These are phyloP conservation scores for Trifolium dubium DNA, from an alignment of 306 rosid genomes.

Conservation along the genomic window DNA sequence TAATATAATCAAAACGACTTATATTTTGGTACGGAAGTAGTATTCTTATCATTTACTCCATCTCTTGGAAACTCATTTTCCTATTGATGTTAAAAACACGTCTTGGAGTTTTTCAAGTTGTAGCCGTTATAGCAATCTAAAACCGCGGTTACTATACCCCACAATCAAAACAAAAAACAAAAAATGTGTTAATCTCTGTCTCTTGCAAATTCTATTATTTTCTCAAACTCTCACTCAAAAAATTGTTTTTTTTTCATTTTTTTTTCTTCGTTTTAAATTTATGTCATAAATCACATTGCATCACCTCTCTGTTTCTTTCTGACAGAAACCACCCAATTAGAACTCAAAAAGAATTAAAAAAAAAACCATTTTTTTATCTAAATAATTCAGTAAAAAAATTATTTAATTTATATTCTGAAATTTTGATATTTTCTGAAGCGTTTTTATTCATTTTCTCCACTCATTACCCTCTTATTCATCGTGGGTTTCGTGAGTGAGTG, in stretches of 20 bases:
- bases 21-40: too few relatives aligned
- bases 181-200: neutral
- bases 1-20: too few relatives aligned
- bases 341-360: neutral
- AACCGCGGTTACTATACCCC: constrained; percentile 31
- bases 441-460: constrained; percentile 2
- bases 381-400: neutral
- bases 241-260: neutral
- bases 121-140: constrained; percentile 35
- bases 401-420: neutral
- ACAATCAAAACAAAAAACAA: neutral
- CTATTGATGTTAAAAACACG: too few relatives aligned
- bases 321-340: constrained; percentile 24
- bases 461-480: constrained; percentile 32
- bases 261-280: neutral
- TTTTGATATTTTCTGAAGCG: neutral
- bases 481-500: constrained; percentile 48
- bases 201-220: constrained; percentile 11
- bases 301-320: neutral
- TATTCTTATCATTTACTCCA: too few relatives aligned
- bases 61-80: too few relatives aligned
- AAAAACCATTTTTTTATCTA: neutral
- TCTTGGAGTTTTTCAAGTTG: neutral
- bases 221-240: neutral
- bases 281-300: neutral